phyloP scores from a whole-genome alignment of 805 yeast species.

The Candida schatavii region DNA sequence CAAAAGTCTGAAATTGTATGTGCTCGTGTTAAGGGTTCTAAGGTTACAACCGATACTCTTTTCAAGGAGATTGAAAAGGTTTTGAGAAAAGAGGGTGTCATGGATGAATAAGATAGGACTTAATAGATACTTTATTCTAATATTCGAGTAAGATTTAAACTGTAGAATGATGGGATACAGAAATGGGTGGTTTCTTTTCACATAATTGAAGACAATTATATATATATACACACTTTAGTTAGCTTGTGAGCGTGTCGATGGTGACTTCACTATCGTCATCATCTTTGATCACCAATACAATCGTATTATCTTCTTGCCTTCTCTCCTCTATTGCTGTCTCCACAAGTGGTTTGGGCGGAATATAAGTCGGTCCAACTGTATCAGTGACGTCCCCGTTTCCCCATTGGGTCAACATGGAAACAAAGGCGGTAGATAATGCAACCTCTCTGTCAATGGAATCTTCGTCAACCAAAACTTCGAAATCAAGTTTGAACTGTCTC shows the following conservation, averaged over 20 bases:
- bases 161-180: too few species aligned
- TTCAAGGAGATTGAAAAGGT: conserved; percentile 64
- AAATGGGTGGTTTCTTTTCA: too few species aligned
- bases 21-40: conserved; percentile 63
- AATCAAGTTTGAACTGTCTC: conserved; percentile 60
- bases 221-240: neutral
- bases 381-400: conserved; percentile 52
- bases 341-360: conserved; percentile 11
- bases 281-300: conserved; percentile 8
- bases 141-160: too few species aligned
- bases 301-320: conserved; percentile 17
- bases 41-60: conserved; percentile 57
- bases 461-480: conserved; percentile 53
- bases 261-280: conserved; percentile 7
- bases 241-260: conserved; percentile 3
- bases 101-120: conserved; percentile 28
- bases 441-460: conserved; percentile 45
- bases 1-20: conserved; percentile 56
- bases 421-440: conserved; percentile 58
- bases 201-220: neutral
- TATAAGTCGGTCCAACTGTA: conserved; percentile 51
- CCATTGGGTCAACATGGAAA: conserved; percentile 69
- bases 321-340: conserved; percentile 15
- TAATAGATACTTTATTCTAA: too few species aligned
- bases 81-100: conserved; percentile 60